Conservation (phyloP, 208 protist species). For the Angomonas deanei region DNA sequence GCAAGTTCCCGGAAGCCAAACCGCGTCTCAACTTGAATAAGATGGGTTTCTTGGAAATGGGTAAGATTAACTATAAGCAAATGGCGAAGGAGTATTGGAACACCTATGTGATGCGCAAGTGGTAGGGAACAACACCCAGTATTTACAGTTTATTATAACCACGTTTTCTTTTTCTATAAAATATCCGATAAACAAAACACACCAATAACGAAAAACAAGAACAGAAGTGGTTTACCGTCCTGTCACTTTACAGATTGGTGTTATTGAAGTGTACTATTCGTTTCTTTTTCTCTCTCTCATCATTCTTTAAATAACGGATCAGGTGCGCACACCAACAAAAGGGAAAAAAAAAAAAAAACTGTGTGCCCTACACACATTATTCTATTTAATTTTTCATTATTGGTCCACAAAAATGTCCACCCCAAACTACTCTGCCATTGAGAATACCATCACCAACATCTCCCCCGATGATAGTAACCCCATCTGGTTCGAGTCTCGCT, state of each 20-base stretch:
- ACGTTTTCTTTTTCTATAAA: no score
- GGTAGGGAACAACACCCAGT: constrained; percentile 29
- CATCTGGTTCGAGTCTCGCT: no score
- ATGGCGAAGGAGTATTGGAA: constrained; percentile 90
- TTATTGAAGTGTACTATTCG: constrained; percentile 3
- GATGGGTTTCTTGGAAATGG: constrained; percentile 86
- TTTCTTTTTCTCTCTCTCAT: neutral
- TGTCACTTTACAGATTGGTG: constrained; percentile 9
- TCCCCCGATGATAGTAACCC: no score
- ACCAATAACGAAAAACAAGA: constrained; percentile 2
- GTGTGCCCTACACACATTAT: no score
- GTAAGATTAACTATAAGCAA: constrained; percentile 82
- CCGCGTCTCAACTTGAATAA: constrained; percentile 80
- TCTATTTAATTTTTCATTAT: constrained; percentile 10
- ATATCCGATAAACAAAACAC: no score
- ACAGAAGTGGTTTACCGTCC: no score
- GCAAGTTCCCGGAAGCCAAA: constrained; percentile 82
- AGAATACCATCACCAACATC: neutral
- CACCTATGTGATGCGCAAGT: constrained; percentile 79
- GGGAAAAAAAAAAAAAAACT: neutral
- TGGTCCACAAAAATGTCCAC: neutral
- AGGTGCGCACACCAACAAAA: neutral
- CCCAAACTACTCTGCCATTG: neutral
- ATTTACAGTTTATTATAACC: constrained; percentile 2
- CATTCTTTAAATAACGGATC: neutral